Percentiles rank a stretch among this genome's conserved stretches.
phyloP scores from a whole-genome alignment of 495 filamentous ascomycete genomes.

The Penicillium herquei region DNA sequence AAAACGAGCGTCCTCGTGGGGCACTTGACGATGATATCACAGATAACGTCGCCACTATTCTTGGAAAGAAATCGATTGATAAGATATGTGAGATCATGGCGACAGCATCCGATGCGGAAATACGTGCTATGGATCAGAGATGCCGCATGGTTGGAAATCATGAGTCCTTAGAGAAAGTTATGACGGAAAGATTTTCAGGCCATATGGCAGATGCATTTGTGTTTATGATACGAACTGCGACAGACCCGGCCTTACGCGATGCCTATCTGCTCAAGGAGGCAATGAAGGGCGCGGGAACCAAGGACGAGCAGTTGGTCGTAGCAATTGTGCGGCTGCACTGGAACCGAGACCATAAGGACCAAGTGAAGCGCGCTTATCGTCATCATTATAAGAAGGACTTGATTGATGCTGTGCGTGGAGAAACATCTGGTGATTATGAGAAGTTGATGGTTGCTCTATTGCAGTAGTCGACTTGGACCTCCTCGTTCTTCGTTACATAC shows the following conservation, averaged over 20 bases:
- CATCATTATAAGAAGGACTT: slow-evolving; percentile 62
- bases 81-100: slow-evolving; percentile 75
- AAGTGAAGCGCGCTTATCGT: slow-evolving; percentile 72
- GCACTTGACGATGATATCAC: no score
- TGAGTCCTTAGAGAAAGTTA: slow-evolving; percentile 61
- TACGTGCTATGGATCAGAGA: slow-evolving; percentile 72
- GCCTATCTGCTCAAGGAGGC: slow-evolving; percentile 76
- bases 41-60: no score
- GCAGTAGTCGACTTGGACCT: slow-evolving; percentile 19
- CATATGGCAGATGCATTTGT: slow-evolving; percentile 90
- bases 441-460: slow-evolving; percentile 47
- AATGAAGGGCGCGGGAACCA: slow-evolving; percentile 85
- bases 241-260: slow-evolving; percentile 79
- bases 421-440: slow-evolving; percentile 87
- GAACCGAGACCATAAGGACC: slow-evolving; percentile 66
- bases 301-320: slow-evolving; percentile 74
- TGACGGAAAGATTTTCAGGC: slow-evolving; percentile 79
- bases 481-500: neutral
- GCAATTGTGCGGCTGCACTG: slow-evolving; percentile 77
- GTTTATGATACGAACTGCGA: slow-evolving; percentile 70
- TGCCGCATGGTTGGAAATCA: slow-evolving; percentile 65
- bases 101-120: slow-evolving; percentile 68
- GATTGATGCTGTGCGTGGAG: slow-evolving; percentile 63
- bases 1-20: no score
- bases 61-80: slow-evolving; percentile 66